A percentile compares a stretch with the other conserved stretches of the same genome.
Conservation (phyloP, 179 eudicot genomes). For the Nepenthes alata region DNA sequence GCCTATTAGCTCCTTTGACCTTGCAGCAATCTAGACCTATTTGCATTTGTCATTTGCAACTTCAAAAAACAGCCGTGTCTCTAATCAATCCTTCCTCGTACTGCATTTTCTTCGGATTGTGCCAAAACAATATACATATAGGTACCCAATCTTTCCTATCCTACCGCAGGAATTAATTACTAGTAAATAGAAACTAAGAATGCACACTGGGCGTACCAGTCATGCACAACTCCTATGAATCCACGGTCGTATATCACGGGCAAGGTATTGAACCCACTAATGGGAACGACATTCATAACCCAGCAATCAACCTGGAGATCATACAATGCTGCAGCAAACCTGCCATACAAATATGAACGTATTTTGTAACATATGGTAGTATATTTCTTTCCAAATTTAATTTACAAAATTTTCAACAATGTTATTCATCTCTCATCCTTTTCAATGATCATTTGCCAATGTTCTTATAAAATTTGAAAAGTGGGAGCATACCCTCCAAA, state of each 20-base stretch:
- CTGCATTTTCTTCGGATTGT: too few species aligned
- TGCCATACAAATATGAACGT: conserved; percentile 12
- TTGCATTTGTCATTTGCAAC: too few species aligned
- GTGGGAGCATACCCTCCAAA: conserved; percentile 52
- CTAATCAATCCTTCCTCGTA: too few species aligned
- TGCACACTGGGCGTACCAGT: conserved; percentile 27
- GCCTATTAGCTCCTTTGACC: too few species aligned
- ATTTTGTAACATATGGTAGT: background rate
- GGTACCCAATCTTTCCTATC: too few species aligned
- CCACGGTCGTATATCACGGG: conserved; percentile 71
- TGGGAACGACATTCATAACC: conserved; percentile 81
- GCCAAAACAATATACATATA: too few species aligned
- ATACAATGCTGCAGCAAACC: conserved; percentile 57
- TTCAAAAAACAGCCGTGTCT: too few species aligned
- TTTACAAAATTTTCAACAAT: background rate
- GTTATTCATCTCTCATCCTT: background rate
- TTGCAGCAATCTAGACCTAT: too few species aligned
- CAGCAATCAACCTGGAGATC: conserved; percentile 41
- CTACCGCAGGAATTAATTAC: too few species aligned
- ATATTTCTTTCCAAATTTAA: background rate
- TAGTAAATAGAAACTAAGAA: background rate
- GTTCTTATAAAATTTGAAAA: background rate
- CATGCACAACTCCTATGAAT: conserved; percentile 49
- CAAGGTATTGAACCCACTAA: conserved; percentile 47
- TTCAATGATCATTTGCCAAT: background rate